Base-by-base conservation (phyloP, 2,329 filamentous ascomycete species). In the Alternaria brassicae region DNA sequence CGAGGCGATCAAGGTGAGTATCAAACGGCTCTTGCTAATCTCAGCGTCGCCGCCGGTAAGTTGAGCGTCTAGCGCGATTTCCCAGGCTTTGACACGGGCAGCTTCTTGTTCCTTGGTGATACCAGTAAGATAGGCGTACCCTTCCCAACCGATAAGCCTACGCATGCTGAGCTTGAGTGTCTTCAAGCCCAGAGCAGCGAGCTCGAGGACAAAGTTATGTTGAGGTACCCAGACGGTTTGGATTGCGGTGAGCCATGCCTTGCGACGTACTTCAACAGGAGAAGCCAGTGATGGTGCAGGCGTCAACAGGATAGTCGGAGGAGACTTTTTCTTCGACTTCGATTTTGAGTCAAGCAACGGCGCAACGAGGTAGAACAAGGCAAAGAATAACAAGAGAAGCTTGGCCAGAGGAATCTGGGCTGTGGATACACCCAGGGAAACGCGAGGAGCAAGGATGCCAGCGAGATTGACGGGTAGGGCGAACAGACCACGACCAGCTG, bases 181-280 rank as follows among this genome's bases (percentile, higher is more conserved):
- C 81, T 97, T 95, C 40, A 92, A 82, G 6, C 88, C 83, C 23
- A 97, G 84, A 3, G 93, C 93, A 15, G 91, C 88, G 55, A 91
- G 90, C 77, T 97, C 94, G 3, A 96, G 86, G 66, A 94, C 85
- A 75, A 96, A 93, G 67, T 90, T 91, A 76, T 96, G 92, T 19
- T 89, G 87, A 10, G 94, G 94, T 13, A 97, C 91, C 86, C 93
- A 96, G 23, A 97, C 91, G 4, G 91, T 94, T 78, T 97, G 93
- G 59, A 97, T 89, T 7, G 93, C 91, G 3, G 93, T 97, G 57
- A 96, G 88, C 93, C 94, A 97, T 30, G 93, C 93, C 75, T 93
- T 91, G 60, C 90, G 88, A 50, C 93, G 89, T 44, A 96, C 90
- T 67, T 95, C 88, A 56, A 96, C 92, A 0, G 93, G 90, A 0